These are phyloP conservation scores for Terana coerulea DNA, from an alignment of 768 basidiomycete genomes.

Conservation along the genomic window DNA sequence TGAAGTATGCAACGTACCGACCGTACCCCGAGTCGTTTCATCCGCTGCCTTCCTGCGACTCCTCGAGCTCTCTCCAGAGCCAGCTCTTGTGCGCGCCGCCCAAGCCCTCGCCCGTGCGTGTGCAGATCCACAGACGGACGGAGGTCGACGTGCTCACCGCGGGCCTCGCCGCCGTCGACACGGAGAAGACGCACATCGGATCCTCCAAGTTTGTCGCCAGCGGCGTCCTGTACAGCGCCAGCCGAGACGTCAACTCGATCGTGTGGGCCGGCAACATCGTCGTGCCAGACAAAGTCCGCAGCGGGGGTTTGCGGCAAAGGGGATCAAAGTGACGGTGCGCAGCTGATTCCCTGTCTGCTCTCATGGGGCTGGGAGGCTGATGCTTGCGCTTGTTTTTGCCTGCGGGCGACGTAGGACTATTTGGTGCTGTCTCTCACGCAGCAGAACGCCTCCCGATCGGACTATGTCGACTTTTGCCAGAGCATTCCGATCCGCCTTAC, in stretches of 20 bases:
- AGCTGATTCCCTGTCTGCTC: conserved; percentile 3
- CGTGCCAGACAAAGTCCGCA: conserved; percentile 11
- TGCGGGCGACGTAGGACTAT: conserved; percentile 18
- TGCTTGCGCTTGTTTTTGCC: background rate
- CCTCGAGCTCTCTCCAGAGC: conserved; percentile 9
- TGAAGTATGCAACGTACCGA: conserved; percentile 18
- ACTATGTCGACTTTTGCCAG: conserved; percentile 18
- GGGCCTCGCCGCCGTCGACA: background rate
- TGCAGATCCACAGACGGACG: conserved; percentile 8
- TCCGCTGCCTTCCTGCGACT: conserved; percentile 14
- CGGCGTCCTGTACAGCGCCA: conserved; percentile 19
- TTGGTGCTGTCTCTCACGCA: conserved; percentile 21
- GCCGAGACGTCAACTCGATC: conserved; percentile 10
- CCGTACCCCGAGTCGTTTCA: conserved; percentile 23
- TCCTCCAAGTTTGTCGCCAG: conserved; percentile 15
- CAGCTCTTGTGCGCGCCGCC: conserved; percentile 10
- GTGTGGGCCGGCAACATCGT: conserved; percentile 25
- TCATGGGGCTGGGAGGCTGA: background rate
- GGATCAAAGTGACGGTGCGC: conserved; percentile 20
- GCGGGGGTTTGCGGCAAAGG: conserved; percentile 21
- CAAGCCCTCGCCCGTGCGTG: conserved; percentile 3
- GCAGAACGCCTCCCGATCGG: conserved; percentile 11
- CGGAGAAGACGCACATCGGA: conserved; percentile 9
- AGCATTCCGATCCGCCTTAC: conserved; percentile 22
- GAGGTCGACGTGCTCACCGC: conserved; percentile 10